Conservation (phyloP, 331 rosid genomes). For the Telfairia occidentalis region DNA sequence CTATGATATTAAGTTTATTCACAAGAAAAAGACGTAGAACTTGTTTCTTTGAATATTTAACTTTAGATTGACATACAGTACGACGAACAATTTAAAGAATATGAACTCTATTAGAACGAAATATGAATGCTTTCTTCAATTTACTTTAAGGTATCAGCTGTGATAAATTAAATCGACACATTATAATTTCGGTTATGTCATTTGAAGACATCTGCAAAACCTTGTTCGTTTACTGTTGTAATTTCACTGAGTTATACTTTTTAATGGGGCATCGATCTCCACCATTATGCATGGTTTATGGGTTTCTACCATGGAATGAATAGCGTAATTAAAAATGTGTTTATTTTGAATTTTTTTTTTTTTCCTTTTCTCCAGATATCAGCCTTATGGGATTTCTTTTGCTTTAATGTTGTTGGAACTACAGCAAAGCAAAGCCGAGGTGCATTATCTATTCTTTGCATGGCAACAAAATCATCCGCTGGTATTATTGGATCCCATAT, state of each 20-base stretch:
- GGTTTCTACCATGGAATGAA: not conserved
- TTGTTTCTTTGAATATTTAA: not conserved
- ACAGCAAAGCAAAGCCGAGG: slow-evolving; percentile 90
- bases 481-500: slow-evolving; percentile 69
- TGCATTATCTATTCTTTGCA: slow-evolving; percentile 79
- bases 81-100: not conserved
- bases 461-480: slow-evolving; percentile 77
- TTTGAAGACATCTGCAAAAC: not conserved
- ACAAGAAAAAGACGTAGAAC: not conserved
- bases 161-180: not conserved
- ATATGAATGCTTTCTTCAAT: not conserved
- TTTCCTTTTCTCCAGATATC: slow-evolving; percentile 37
- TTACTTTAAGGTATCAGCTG: not conserved
- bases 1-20: not conserved
- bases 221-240: not conserved
- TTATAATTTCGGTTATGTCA: not conserved
- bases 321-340: not conserved
- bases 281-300: not conserved
- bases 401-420: slow-evolving; percentile 80
- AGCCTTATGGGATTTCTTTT: slow-evolving; percentile 95
- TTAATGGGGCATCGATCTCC: not conserved
- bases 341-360: not conserved
- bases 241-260: not conserved
- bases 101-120: not conserved
- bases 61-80: not conserved